Evolutionary conservation across 768 basidiomycete species (phyloP).

Genomic region (Hypholoma fasciculare): DNA sequence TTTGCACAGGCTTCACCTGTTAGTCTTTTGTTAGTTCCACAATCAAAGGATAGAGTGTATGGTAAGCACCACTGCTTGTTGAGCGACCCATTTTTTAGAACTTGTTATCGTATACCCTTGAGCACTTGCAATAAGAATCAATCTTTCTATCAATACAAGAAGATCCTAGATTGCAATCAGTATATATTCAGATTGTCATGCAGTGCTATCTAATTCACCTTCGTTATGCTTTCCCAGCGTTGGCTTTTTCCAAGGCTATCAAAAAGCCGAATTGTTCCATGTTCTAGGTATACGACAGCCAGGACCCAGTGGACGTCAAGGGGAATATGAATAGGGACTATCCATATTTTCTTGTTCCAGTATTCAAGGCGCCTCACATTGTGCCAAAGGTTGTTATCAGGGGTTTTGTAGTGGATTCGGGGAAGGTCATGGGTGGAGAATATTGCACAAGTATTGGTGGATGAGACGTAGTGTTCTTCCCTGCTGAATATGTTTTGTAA

Average conservation of each 20-base stretch:
- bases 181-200: too few relatives aligned
- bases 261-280: neutral
- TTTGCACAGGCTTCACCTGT: slow-evolving; percentile 6
- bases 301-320: neutral
- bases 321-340: slow-evolving; percentile 34
- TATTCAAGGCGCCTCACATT: slow-evolving; percentile 13
- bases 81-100: too few relatives aligned
- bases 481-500: slow-evolving; percentile 7
- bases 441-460: slow-evolving; percentile 6
- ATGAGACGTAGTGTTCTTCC: neutral
- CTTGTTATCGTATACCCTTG: too few relatives aligned
- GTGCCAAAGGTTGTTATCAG: slow-evolving; percentile 22
- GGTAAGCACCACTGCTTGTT: too few relatives aligned
- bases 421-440: slow-evolving; percentile 19
- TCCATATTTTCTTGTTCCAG: slow-evolving; percentile 33
- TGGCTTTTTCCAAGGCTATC: neutral
- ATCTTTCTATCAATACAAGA: too few relatives aligned
- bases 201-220: too few relatives aligned
- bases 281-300: neutral
- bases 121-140: too few relatives aligned
- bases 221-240: too few relatives aligned
- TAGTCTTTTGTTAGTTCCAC: too few relatives aligned
- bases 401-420: slow-evolving; percentile 11
- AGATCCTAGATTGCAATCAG: too few relatives aligned
- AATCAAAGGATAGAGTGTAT: too few relatives aligned